These are phyloP conservation scores for Linum lewisii DNA, from an alignment of 345 rosid genomes.

Conservation along the genomic window DNA sequence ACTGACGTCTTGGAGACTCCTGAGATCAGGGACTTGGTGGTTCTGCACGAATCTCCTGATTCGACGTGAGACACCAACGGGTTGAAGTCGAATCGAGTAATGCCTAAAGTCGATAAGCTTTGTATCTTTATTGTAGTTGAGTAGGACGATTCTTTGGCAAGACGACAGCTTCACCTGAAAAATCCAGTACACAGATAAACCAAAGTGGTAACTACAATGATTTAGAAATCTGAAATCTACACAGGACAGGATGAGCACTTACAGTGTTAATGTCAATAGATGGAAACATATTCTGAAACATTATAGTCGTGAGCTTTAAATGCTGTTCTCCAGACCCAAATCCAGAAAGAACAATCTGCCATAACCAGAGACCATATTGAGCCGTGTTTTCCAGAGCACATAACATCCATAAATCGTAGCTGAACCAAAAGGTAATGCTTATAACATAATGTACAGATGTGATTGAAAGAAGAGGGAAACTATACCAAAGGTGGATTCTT, in stretches of 20 bases:
- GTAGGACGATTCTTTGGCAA: conserved; percentile 87
- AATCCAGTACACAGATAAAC: conserved; percentile 16
- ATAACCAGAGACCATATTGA: not conserved
- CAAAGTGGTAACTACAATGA: conserved; percentile 2
- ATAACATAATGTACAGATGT: not conserved
- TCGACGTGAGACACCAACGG: conserved; percentile 79
- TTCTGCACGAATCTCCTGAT: conserved; percentile 81
- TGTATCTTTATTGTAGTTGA: conserved; percentile 81
- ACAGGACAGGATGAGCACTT: conserved; percentile 20
- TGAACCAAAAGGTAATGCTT: not conserved
- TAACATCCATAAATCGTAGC: not conserved
- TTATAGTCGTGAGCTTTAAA: conserved; percentile 66
- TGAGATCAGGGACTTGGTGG: conserved; percentile 80
- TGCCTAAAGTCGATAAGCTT: conserved; percentile 81
- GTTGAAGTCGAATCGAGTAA: conserved; percentile 83
- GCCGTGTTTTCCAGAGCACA: no score
- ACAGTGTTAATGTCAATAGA: conserved; percentile 89
- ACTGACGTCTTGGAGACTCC: conserved; percentile 84
- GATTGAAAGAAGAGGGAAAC: not conserved
- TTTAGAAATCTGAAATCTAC: conserved; percentile 12
- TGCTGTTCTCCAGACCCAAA: conserved; percentile 84
- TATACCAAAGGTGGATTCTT: conserved; percentile 77
- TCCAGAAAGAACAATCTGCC: conserved; percentile 90
- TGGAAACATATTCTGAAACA: conserved; percentile 97
- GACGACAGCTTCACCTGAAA: conserved; percentile 85